These are phyloP conservation scores for Oryza glaberrima DNA, from an alignment of 176 grass and related monocot genomes.

Conservation along the genomic window DNA sequence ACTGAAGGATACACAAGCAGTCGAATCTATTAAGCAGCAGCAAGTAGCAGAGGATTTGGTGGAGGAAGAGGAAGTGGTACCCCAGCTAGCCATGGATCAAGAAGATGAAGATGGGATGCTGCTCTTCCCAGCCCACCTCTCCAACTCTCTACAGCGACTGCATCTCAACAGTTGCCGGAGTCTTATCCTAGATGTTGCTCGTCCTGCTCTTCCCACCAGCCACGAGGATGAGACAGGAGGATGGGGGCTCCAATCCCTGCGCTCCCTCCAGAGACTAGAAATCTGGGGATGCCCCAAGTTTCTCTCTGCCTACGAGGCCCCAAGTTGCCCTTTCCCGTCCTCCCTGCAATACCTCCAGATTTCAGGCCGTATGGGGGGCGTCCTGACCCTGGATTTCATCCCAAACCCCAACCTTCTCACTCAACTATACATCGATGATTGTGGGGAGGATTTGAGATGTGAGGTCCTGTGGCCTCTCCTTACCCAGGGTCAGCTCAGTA, in stretches of 20 bases:
- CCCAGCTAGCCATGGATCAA: not conserved
- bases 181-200: not conserved
- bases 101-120: constrained; percentile 6
- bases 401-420: not conserved
- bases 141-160: not conserved
- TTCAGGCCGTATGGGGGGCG: fast-evolving
- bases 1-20: not conserved
- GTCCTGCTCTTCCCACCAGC: not conserved
- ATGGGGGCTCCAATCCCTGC: not conserved
- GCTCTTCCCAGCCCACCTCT: not conserved
- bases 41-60: not conserved
- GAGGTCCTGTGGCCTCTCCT: too few relatives aligned
- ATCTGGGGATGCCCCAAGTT: not conserved
- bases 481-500: not conserved
- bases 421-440: fast-evolving
- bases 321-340: not conserved
- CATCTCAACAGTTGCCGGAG: fast-evolving
- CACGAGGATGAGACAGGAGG: not conserved
- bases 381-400: not conserved
- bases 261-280: not conserved
- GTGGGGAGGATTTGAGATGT: too few relatives aligned
- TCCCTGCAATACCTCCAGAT: fast-evolving
- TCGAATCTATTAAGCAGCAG: too few relatives aligned
- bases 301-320: not conserved
- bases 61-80: too few relatives aligned